Base-by-base conservation (phyloP, 2,329 filamentous ascomycete genomes). In the Fusarium denticulatum region DNA sequence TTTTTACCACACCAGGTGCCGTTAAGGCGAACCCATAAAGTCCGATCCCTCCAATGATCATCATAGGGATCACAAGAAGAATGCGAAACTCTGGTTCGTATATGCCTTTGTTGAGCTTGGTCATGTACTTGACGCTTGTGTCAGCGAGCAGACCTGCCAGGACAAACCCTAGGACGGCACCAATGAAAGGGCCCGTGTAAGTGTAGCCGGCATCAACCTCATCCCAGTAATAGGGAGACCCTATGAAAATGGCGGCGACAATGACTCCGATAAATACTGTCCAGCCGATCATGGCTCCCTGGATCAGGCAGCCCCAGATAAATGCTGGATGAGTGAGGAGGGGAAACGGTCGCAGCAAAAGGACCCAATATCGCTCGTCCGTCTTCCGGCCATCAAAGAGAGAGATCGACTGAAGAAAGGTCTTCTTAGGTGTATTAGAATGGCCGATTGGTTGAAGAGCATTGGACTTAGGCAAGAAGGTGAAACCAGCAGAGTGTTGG, bases 1-100 rank as follows among this genome's bases (percentile, higher is more conserved):
- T 77, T 14, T 81, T 56, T 32, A 84, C 50, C 84, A 90, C 87
- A 59, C 93, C 86, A 32, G 88, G 86, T 2, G 91, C 87, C 1
- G 93, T 94, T 73, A 93, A 89, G 2, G 93, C 95, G 77, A 97
- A 97, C 0, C 95, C 94, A 78, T 93, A 97, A 2, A 97, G 84
- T 2, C 95, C 95, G 20, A 92, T 90, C 55, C 91, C 90, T 20
- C 93, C 93, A 65, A 96, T 88, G 6, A 97, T 82, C 46, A 97
- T 84, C 85, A 96, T 94, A 9, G 95, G 94, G 5, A 96, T 84
- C 1, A 97, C 93, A 4, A 98, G 88, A 13, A 96, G 77, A 68
- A 98, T 90, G 24, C 95, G 89, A 81, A 97, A 98, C 80, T 98
- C 96, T 3, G 96, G 95, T 82, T 98, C 95, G 79, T 97, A 97